Percentiles rank a stretch among this genome's conserved stretches.
These are phyloP conservation scores for Lumnitzera littorea DNA, from an alignment of 345 rosid genomes.

Conservation along the genomic window DNA sequence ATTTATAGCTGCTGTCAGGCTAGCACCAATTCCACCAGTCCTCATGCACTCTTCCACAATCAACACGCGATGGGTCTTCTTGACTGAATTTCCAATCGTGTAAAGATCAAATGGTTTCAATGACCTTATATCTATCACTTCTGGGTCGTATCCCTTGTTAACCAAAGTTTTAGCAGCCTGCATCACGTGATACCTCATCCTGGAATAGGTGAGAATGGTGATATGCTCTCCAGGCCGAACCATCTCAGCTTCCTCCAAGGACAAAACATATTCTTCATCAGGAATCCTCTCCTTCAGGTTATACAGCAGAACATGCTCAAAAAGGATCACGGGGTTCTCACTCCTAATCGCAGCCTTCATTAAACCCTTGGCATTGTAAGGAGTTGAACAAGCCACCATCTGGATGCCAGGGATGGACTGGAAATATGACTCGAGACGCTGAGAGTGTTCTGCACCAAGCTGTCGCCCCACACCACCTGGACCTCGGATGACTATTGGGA, in stretches of 20 bases:
- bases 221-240: slow-evolving; percentile 91
- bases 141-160: slow-evolving; percentile 92
- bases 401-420: slow-evolving; percentile 99
- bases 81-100: slow-evolving; percentile 84
- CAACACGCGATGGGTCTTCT: slow-evolving; percentile 86
- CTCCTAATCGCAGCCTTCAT: slow-evolving; percentile 99
- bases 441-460: slow-evolving; percentile 97
- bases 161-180: slow-evolving; percentile 89
- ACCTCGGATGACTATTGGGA: slow-evolving; percentile 91
- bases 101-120: slow-evolving; percentile 84
- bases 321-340: slow-evolving; percentile 91
- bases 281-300: slow-evolving; percentile 96
- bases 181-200: slow-evolving; percentile 98
- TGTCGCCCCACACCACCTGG: slow-evolving; percentile 98
- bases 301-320: slow-evolving; percentile 94
- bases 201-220: slow-evolving; percentile 79
- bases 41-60: slow-evolving; percentile 98
- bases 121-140: slow-evolving; percentile 89
- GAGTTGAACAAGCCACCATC: slow-evolving; percentile 98
- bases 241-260: slow-evolving; percentile 96
- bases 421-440: slow-evolving; percentile 91
- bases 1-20: slow-evolving; percentile 76
- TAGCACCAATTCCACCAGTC: slow-evolving; percentile 95
- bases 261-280: slow-evolving; percentile 77
- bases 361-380: slow-evolving; percentile 97